Conservation (phyloP, 1,139 yeast species). For the Blastobotrys persicus region DNA sequence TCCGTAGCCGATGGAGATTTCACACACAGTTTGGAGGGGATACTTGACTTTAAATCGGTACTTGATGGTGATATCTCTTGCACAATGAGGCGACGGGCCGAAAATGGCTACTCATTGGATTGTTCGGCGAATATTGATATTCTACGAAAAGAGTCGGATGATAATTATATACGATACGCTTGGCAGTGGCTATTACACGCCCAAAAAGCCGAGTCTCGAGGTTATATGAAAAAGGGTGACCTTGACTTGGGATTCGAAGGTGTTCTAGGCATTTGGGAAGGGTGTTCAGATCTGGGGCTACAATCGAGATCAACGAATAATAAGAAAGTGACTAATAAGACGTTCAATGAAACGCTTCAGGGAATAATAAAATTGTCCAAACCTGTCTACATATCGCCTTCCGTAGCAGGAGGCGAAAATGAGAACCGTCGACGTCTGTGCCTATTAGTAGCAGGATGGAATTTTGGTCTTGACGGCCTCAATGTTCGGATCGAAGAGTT, state of each 20-base stretch:
- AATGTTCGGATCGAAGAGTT: constrained; percentile 64
- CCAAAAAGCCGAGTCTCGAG: constrained; percentile 61
- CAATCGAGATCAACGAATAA: constrained; percentile 18
- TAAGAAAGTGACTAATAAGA: constrained; percentile 23
- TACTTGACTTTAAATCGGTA: constrained; percentile 26
- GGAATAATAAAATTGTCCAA: constrained; percentile 30
- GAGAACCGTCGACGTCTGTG: constrained; percentile 67
- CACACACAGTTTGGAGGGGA: constrained; percentile 33
- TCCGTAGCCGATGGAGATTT: constrained; percentile 25
- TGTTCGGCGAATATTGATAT: constrained; percentile 62
- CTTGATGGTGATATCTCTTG: constrained; percentile 37
- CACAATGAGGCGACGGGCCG: constrained; percentile 66
- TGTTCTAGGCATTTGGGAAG: constrained; percentile 87
- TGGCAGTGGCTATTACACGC: constrained; percentile 91
- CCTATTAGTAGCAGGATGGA: constrained; percentile 89
- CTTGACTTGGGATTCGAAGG: constrained; percentile 87
- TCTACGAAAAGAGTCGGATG: constrained; percentile 46
- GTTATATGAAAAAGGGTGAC: constrained; percentile 63
- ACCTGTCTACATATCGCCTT: constrained; percentile 36
- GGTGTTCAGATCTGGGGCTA: constrained; percentile 62
- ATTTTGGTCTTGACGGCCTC: constrained; percentile 70
- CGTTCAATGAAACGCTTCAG: constrained; percentile 26
- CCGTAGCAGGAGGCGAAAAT: constrained; percentile 27
- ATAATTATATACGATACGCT: constrained; percentile 66
- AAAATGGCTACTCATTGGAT: constrained; percentile 69